Conservation (phyloP, 805 yeast species). For the Dipodascus geniculatus region DNA sequence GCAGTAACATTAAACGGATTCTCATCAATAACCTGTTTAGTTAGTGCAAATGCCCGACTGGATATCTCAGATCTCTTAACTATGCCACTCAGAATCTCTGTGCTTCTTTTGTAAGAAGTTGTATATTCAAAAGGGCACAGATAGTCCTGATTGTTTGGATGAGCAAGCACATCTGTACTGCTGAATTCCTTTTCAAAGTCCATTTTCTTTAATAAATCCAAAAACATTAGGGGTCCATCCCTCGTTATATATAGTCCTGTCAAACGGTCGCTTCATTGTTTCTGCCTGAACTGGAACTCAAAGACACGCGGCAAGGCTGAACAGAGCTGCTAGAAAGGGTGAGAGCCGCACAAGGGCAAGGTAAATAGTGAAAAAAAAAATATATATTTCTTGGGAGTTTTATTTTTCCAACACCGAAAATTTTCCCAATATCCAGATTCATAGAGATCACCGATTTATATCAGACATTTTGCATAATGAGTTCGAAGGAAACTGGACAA, state of each 20-base stretch:
- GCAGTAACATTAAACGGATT: background rate
- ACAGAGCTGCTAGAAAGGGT: background rate
- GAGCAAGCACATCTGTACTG: background rate
- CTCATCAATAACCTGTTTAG: background rate
- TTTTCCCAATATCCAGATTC: background rate
- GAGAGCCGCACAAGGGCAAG: background rate
- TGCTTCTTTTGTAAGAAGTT: background rate
- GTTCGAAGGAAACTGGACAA: slow-evolving; percentile 29
- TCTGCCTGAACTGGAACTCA: background rate
- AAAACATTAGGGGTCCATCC: background rate
- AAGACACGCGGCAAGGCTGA: background rate
- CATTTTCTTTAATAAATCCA: background rate
- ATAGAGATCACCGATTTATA: too few species aligned
- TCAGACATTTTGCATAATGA: background rate
- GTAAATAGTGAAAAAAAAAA: background rate
- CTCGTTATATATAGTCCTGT: too few species aligned
- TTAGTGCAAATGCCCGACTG: background rate
- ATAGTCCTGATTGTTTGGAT: background rate
- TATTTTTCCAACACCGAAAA: background rate
- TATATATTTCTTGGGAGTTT: background rate
- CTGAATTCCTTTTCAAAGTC: background rate
- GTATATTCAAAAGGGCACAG: background rate
- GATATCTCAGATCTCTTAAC: background rate
- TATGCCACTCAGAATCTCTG: background rate
- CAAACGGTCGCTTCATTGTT: background rate